Evolutionary conservation across 768 basidiomycete species (phyloP).

Genomic region (Auricularia auricula-judae): DNA sequence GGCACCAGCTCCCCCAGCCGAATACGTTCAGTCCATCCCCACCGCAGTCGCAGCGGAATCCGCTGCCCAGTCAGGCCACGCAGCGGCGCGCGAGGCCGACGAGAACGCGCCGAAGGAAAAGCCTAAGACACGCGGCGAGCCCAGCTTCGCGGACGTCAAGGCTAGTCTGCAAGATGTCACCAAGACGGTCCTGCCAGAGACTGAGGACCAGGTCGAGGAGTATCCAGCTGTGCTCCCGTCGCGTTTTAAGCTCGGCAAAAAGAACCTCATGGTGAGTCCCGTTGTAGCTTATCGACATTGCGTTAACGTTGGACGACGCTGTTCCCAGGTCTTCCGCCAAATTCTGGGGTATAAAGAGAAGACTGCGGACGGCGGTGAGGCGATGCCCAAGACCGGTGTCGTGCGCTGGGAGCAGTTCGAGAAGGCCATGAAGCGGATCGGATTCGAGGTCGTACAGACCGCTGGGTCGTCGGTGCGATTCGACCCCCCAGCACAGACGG

Average conservation of each 20-base stretch:
- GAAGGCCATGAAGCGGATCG: slow-evolving; percentile 3
- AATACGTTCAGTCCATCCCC: neutral
- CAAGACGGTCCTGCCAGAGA: neutral
- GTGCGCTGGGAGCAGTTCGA: neutral
- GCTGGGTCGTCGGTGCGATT: slow-evolving; percentile 4
- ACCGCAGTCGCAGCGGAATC: neutral
- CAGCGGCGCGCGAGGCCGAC: neutral
- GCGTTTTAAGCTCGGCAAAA: neutral
- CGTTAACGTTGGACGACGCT: neutral
- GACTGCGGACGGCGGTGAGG: neutral
- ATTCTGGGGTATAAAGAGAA: slow-evolving; percentile 1
- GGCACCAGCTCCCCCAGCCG: neutral
- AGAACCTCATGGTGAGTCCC: neutral
- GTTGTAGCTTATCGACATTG: neutral
- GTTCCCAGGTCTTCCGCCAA: neutral
- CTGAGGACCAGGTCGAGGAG: neutral
- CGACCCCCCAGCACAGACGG: neutral
- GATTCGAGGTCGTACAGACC: slow-evolving; percentile 3
- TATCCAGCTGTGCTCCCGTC: neutral
- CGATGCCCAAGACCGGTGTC: neutral
- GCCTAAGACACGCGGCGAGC: neutral
- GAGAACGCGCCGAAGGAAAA: neutral
- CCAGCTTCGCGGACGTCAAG: neutral
- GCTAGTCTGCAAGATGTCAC: no score
- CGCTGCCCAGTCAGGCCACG: neutral